Evolutionary conservation across 352 stramenopile species (phyloP), one percentile per base, ranked within the genome.

Genomic region (Globisporangium heterothallicum): DNA sequence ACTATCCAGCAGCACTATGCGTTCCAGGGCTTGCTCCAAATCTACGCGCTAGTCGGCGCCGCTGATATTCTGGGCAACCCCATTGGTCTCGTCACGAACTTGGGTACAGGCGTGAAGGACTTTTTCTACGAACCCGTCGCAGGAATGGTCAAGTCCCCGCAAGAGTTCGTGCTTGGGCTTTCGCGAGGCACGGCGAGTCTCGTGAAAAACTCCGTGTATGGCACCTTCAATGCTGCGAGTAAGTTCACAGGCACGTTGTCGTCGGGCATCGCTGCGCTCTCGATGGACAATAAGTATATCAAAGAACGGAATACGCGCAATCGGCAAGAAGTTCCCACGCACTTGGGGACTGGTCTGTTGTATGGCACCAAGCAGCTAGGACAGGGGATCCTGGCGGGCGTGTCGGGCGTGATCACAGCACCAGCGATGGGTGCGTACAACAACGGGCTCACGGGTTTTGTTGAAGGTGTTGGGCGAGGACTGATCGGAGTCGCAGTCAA

Each of bases 241-340:
- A 97, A 97, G 57, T 85, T 98, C 50, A 98, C 90, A 0, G 86
- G 89, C 10, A 94, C 90, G 19, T 60, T 98, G n/a, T 96, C 89
- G 0, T 88, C 92, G 14, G 89, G 87, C 0, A 80, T 97, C 19
- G 89, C 90, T 4, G 83, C 84, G 14, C 64, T 97, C 12, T 97
- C 88, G 6, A 76, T 97, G 53, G 89, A 97, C 56, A 76, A 69
- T 32, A 66, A 90, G 61, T 98, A 98, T 67, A 75, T 96, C 42
- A 81, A 79, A 25, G 73, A 86, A 42, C 66, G 89, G 22, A 86
- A 84, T 47, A 78, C 80, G 7, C 75, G 81, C 35, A 90, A 83
- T 45, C 78, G 81, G 10, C 75, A 86, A 18, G 75, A 96, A 58
- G 81, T 92, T 1, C 81, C 85, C 18, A 96, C 85, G 1, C 87